A percentile compares a stretch with the other conserved stretches of the same genome.
Conservation (phyloP, 2,329 filamentous ascomycete genomes). For the Paracoccidioides lutzii region DNA sequence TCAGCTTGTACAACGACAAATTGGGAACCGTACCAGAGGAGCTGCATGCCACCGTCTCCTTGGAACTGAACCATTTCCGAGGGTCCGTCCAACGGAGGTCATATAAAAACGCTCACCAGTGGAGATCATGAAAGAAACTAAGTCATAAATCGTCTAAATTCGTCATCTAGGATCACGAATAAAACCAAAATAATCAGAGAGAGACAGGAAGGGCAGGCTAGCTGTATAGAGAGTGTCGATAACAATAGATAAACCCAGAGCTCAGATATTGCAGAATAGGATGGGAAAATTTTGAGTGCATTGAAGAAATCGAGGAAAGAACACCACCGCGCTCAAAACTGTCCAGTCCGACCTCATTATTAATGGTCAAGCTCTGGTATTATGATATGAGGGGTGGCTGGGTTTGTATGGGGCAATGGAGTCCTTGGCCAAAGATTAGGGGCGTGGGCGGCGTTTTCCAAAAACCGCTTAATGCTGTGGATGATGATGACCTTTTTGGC, state of each 20-base stretch:
- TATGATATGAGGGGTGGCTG: background rate
- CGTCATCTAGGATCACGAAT: background rate
- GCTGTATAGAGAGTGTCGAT: too few relatives aligned
- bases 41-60: background rate
- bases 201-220: background rate
- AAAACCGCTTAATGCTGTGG: constrained; percentile 1
- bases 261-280: too few relatives aligned
- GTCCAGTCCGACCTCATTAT: background rate
- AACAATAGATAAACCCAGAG: too few relatives aligned
- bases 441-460: constrained; percentile 2
- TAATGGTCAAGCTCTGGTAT: background rate
- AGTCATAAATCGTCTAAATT: background rate
- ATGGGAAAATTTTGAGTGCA: background rate
- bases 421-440: background rate
- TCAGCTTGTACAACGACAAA: background rate
- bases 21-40: background rate
- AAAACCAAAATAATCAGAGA: background rate
- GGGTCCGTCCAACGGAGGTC: background rate
- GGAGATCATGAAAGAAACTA: background rate
- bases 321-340: background rate
- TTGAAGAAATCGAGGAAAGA: background rate
- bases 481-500: too few relatives aligned
- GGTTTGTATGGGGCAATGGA: background rate
- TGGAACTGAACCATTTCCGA: background rate
- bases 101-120: background rate